Evolutionary conservation across 129 eudicot species (phyloP).

Genomic region (Pulicaria dysenterica): DNA sequence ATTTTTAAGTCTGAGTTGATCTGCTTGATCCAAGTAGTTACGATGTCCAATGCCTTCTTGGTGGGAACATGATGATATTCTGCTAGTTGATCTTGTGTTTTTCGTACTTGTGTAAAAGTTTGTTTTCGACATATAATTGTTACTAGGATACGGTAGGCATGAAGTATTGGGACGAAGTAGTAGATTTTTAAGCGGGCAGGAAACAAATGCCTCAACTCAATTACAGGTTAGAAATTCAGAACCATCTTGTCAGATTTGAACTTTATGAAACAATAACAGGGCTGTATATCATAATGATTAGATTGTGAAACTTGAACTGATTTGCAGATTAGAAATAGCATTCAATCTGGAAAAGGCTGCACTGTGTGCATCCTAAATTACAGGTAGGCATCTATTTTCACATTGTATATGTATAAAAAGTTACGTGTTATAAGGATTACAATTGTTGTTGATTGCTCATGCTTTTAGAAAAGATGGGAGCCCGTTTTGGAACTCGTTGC

Average conservation of each 20-base stretch:
- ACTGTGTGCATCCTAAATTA: constrained; percentile 80
- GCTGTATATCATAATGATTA: background rate
- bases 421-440: constrained; percentile 13
- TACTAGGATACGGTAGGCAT: constrained; percentile 69
- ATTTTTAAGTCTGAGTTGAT: no score
- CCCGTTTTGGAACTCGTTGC: constrained; percentile 77
- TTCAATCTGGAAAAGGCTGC: constrained; percentile 55
- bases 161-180: constrained; percentile 80
- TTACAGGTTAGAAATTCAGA: constrained; percentile 50
- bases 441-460: background rate
- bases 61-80: no score
- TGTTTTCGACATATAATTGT: constrained; percentile 4
- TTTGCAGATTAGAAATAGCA: constrained; percentile 69
- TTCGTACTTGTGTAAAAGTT: no score
- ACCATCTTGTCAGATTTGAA: no score
- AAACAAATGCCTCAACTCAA: constrained; percentile 61
- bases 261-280: constrained; percentile 4
- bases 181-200: constrained; percentile 72
- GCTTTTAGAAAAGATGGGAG: constrained; percentile 83
- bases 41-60: no score
- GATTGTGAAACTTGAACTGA: constrained; percentile 1
- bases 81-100: no score
- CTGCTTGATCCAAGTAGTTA: no score
- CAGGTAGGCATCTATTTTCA: constrained; percentile 59
- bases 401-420: background rate